Conservation (phyloP, 2,329 filamentous ascomycete genomes). For the Escovopsis sp. region DNA sequence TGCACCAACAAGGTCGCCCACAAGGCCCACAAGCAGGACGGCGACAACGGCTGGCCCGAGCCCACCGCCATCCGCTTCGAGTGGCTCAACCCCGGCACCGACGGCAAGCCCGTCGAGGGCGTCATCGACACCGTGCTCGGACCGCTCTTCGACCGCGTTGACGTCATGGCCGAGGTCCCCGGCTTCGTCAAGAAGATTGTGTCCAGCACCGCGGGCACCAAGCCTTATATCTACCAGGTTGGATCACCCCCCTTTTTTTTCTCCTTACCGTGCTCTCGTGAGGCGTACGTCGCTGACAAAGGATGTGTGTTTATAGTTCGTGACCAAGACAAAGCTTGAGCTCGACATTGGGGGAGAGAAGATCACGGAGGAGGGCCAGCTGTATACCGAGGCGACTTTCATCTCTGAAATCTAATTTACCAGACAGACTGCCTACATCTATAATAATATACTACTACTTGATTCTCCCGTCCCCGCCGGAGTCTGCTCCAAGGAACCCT, state of each 20-base stretch:
- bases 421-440: constrained; percentile 1
- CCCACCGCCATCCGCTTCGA: constrained; percentile 59
- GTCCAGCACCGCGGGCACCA: constrained; percentile 74
- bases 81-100: constrained; percentile 67
- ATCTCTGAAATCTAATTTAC: constrained; percentile 44
- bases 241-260: constrained; percentile 12
- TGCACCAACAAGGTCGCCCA: constrained; percentile 51
- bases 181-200: constrained; percentile 93
- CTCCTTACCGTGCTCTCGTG: background rate
- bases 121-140: constrained; percentile 55
- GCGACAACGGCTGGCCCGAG: constrained; percentile 77
- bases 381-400: constrained; percentile 92
- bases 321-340: constrained; percentile 58
- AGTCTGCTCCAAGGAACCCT: no score
- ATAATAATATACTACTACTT: background rate
- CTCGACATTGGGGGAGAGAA: constrained; percentile 74
- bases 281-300: background rate
- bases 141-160: constrained; percentile 58
- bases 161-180: constrained; percentile 93
- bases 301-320: constrained; percentile 40
- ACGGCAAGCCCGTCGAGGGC: constrained; percentile 59
- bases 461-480: no score
- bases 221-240: constrained; percentile 96
- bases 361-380: constrained; percentile 57
- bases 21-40: constrained; percentile 53